Evolutionary conservation across 306 rosid species (phyloP), one percentile per base, ranked within the genome.

Genomic region (Delonix regia): DNA sequence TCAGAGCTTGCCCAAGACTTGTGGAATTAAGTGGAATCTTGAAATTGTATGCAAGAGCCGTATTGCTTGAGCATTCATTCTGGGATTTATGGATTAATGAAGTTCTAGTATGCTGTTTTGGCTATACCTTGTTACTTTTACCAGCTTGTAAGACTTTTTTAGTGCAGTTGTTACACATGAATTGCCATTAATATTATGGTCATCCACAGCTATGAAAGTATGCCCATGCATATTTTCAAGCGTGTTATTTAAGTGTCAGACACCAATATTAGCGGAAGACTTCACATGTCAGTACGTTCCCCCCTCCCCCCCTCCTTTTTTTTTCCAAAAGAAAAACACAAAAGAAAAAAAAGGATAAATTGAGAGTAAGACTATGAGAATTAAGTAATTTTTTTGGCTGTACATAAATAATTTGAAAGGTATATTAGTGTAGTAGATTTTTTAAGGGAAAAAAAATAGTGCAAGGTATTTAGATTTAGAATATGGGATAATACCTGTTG

Each of bases 21-120:
- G 14, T 27, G 65, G 16, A 25, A 63, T 27, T 16, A 36, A 39
- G 12, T 51, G 30, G 53, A 36, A 24, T 27, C 12, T 66, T 0
- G 2, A 14, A 45, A 65, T 73, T 21, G 36, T 39, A 51, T 72
- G 38, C 38, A 3, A 16, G 68, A 42, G 38, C 25, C 19, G 36
- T 48, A 28, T 11, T 66, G 36, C n/a, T 57, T 57, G 63, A 73
- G 61, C 52, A 47, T 39, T 73, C 45, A 9, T n/a, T 61, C 11
- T 15, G 22, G 63, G 68, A 49, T 65, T 55, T 44, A 57, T 51
- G 69, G 36, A 25, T 57, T 36, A 57, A 12, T 33, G 11, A 57
- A 8, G 8, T 57, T 16, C 64, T 57, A 16, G 41, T 7, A 4
- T 36, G 41, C 1, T 36, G 7, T 3, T 36, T 7, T 36, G 8